phyloP scores from a whole-genome alignment of 441 rosid species.

The Croton laevigatus region DNA sequence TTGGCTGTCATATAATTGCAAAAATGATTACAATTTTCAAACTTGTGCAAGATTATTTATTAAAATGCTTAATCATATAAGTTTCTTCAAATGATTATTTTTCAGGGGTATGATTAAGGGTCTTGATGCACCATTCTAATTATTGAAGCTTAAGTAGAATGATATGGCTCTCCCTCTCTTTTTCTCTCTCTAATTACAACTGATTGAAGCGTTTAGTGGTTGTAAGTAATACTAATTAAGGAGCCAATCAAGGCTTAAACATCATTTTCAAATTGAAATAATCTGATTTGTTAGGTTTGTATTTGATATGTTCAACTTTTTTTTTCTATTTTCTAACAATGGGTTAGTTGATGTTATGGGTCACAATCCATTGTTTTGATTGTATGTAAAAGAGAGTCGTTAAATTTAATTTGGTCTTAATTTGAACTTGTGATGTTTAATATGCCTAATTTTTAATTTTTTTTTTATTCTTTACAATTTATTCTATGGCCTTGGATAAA shows the following conservation, averaged over 20 bases:
- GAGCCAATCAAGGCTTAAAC: background rate
- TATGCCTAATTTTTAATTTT: no score
- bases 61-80: background rate
- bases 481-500: no score
- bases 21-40: slow-evolving; percentile 5
- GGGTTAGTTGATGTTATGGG: background rate
- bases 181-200: background rate
- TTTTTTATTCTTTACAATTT: no score
- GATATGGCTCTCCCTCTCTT: background rate
- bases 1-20: background rate
- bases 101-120: background rate
- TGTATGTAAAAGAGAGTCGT: no score
- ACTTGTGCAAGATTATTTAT: background rate
- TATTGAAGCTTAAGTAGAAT: background rate
- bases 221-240: background rate
- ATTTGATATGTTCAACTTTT: background rate
- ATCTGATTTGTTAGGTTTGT: background rate
- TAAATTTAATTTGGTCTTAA: no score
- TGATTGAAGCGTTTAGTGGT: background rate
- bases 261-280: background rate
- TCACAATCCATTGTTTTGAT: no score
- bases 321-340: background rate
- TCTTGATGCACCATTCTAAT: background rate
- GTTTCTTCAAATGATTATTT: background rate
- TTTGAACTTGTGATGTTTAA: no score